Conservation (phyloP, 345 rosid genomes). For the Dovyalis caffra region DNA sequence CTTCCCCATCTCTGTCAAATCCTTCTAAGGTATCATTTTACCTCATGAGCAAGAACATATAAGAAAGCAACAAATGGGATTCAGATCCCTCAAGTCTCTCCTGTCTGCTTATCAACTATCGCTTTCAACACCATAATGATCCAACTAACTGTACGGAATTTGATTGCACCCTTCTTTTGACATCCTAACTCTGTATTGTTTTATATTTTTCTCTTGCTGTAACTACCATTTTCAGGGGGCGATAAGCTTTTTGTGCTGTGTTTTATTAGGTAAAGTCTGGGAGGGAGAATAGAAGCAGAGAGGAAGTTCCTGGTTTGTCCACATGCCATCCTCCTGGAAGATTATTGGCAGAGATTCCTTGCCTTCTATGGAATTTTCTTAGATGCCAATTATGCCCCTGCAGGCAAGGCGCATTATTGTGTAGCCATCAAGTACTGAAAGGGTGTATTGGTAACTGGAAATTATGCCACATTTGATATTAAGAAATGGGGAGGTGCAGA, state of each 20-base stretch:
- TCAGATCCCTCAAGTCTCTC: slow-evolving; percentile 8
- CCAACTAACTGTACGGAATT: slow-evolving; percentile 10
- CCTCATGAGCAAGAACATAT: slow-evolving; percentile 24
- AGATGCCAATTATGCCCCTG: slow-evolving; percentile 11
- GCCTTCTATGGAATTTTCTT: slow-evolving; percentile 11
- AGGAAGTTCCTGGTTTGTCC: slow-evolving; percentile 21
- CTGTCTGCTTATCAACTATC: slow-evolving; percentile 2
- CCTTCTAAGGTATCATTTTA: slow-evolving; percentile 23
- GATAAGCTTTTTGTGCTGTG: neutral
- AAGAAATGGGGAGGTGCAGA: slow-evolving; percentile 27
- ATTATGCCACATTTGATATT: neutral
- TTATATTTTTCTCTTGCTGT: slow-evolving; percentile 7
- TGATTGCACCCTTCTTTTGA: slow-evolving; percentile 15
- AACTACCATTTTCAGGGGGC: slow-evolving; percentile 12
- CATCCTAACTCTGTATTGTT: slow-evolving; percentile 34
- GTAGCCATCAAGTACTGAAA: neutral
- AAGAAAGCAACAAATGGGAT: slow-evolving; percentile 17
- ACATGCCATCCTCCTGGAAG: slow-evolving; percentile 10
- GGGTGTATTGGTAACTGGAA: slow-evolving; percentile 3
- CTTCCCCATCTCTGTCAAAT: slow-evolving; percentile 62
- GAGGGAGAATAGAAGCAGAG: slow-evolving; percentile 15
- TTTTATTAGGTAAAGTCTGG: neutral
- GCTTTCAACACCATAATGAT: slow-evolving; percentile 12
- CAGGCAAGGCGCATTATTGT: neutral
- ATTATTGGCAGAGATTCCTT: slow-evolving; percentile 21